Conservation (phyloP, 805 yeast species). For the Ogataea paraovalis region DNA sequence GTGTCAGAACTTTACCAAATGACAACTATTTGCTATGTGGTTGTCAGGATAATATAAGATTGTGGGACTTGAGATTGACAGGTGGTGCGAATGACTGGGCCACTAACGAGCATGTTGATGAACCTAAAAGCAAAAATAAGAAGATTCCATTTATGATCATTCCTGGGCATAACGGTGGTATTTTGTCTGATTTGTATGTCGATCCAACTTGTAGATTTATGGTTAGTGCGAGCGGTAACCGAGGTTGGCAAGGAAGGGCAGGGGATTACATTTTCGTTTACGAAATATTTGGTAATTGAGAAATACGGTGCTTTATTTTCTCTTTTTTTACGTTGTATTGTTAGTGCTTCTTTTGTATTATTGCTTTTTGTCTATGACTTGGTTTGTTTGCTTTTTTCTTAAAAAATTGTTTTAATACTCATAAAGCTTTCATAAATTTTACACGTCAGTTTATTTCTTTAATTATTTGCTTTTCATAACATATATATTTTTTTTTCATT, state of each 20-base stretch:
- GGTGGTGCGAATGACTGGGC: slow-evolving; percentile 10
- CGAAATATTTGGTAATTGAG: slow-evolving; percentile 55
- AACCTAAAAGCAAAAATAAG: slow-evolving; percentile 16
- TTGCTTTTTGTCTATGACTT: background rate
- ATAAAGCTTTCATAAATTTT: too few relatives aligned
- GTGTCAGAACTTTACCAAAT: slow-evolving; percentile 76
- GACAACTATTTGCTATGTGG: slow-evolving; percentile 79
- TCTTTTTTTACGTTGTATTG: background rate
- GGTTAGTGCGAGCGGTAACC: slow-evolving; percentile 87
- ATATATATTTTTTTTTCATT: too few relatives aligned
- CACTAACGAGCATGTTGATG: background rate
- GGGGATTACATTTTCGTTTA: slow-evolving; percentile 81
- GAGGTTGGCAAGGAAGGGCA: slow-evolving; percentile 89
- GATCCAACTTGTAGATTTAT: slow-evolving; percentile 87
- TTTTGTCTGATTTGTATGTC: slow-evolving; percentile 67
- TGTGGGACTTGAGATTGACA: slow-evolving; percentile 63
- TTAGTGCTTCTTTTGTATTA: background rate
- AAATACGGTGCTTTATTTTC: background rate
- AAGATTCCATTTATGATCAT: slow-evolving; percentile 80
- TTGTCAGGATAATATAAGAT: slow-evolving; percentile 81
- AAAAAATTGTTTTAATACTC: background rate
- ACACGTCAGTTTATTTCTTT: too few relatives aligned
- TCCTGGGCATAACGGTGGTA: slow-evolving; percentile 97
- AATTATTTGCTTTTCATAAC: too few relatives aligned
- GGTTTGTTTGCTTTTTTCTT: background rate